Base-by-base conservation (phyloP, 1,139 yeast species). In the Kodamaea sp. region DNA sequence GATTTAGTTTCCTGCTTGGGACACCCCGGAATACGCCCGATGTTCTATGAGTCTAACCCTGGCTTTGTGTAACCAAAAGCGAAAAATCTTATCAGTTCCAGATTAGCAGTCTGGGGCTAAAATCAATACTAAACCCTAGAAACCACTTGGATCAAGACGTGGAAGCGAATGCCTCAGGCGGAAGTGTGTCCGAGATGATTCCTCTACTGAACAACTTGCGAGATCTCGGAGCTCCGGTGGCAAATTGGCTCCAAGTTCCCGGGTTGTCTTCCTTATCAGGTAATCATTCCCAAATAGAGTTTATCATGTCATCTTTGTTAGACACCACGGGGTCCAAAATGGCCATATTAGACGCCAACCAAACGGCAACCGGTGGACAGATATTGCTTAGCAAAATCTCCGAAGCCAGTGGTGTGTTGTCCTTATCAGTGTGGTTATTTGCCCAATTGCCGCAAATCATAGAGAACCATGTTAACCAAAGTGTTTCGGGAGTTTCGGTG, bases 381-480 rank as follows among this genome's bases (percentile, higher is more conserved):
- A 24, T n/a, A 4, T 19, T 37, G 2, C 25, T 39, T 7, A 20
- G 34, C 19, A 37, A 35, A 4, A 32, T 51, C 12, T 53, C 58
- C 9, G 46, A 46, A 31, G 29, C 44, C 3, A 39, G 53, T 13
- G 66, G 67, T 1, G 47, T 57, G 14, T 38, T 59, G 5, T 61
- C 68, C 13, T 44, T 63, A 20, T 48, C 56, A 10, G 50, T 62
- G 26, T 55, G 60, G 60, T 50, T 55, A 13, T 54, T 55, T 46
- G 60, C 60, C 9, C 60, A 55, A 42, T 44, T 55, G 7, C 60
- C 60, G n/a, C 60, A 55, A 32, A 51, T 55, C 25, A 44, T 54
- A 15, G 59, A 55, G 23, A 55, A 55, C 44, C 51, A 55, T 30
- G 28, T 47, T 26, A 53, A 55, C 37, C 47, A 49, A 32, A 47